These are phyloP conservation scores for Nannochloropsis salina DNA, from an alignment of 108 stramenopile species.

Conservation along the genomic window DNA sequence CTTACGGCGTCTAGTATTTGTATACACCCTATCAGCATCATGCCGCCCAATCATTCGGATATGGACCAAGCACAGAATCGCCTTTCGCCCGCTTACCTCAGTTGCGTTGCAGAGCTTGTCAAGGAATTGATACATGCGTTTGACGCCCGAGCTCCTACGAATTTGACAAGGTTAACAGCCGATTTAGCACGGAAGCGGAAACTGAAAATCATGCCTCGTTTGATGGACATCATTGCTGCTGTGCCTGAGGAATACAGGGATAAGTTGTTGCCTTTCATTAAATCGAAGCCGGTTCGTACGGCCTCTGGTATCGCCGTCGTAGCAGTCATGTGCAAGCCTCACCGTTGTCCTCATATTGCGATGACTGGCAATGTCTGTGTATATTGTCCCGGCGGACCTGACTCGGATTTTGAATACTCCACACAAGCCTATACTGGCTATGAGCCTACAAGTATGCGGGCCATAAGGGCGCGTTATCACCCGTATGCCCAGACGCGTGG, in stretches of 20 bases:
- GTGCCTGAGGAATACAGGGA: conserved; percentile 69
- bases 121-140: conserved; percentile 72
- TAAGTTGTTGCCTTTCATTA: conserved; percentile 71
- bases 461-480: conserved; percentile 88
- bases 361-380: conserved; percentile 90
- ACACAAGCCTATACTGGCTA: conserved; percentile 95
- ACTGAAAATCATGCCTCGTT: conserved; percentile 71
- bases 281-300: conserved; percentile 85
- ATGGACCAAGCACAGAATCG: not conserved
- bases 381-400: conserved; percentile 92
- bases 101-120: conserved; percentile 55
- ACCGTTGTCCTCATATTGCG: conserved; percentile 90
- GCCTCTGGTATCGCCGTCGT: conserved; percentile 87
- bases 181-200: conserved; percentile 68
- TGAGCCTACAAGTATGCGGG: conserved; percentile 89
- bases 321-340: conserved; percentile 92
- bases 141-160: conserved; percentile 65
- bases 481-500: conserved; percentile 81
- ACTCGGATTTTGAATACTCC: conserved; percentile 88
- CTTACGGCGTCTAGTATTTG: no score
- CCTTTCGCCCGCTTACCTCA: not conserved
- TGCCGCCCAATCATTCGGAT: not conserved
- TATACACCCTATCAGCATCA: not conserved
- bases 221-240: conserved; percentile 80
- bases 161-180: conserved; percentile 76